Conservation (phyloP, 441 rosid genomes). For the Daphne laureola region DNA sequence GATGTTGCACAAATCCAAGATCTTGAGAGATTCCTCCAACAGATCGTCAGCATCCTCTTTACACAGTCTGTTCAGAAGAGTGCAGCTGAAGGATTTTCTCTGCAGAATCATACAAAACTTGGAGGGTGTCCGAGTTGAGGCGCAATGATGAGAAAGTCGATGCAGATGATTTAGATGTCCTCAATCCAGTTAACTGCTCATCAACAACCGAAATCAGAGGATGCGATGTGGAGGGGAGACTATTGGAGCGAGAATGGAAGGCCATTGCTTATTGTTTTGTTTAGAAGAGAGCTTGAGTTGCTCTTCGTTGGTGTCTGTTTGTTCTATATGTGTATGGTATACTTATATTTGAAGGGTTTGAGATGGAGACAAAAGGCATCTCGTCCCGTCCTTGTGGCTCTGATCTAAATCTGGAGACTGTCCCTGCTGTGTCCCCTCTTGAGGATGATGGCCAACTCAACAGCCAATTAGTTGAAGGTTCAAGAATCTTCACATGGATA, state of each 20-base stretch:
- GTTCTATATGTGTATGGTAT: neutral
- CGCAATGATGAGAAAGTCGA: conserved; percentile 24
- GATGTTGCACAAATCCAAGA: conserved; percentile 29
- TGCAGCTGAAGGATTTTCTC: conserved; percentile 26
- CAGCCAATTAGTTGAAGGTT: no score
- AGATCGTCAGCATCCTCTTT: conserved; percentile 18
- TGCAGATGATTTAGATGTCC: conserved; percentile 20
- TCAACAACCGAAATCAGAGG: conserved; percentile 24
- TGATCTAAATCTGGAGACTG: conserved; percentile 7
- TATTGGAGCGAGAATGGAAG: conserved; percentile 32
- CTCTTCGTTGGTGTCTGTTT: conserved; percentile 14
- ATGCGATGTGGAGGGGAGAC: conserved; percentile 42
- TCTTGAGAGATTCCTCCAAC: conserved; percentile 32
- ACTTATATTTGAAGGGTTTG: no score
- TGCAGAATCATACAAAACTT: conserved; percentile 29
- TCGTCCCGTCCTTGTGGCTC: conserved; percentile 6
- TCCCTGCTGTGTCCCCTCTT: conserved; percentile 9
- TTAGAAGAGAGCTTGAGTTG: conserved; percentile 8
- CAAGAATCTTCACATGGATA: neutral
- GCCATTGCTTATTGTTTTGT: conserved; percentile 1
- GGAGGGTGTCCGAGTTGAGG: conserved; percentile 18
- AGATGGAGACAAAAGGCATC: conserved; percentile 19
- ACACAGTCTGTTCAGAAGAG: conserved; percentile 8
- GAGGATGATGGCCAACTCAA: conserved; percentile 2
- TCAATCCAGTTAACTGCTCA: conserved; percentile 27